phyloP scores from a whole-genome alignment of 2,329 filamentous ascomycete species.

The Beauveria brongniartii region DNA sequence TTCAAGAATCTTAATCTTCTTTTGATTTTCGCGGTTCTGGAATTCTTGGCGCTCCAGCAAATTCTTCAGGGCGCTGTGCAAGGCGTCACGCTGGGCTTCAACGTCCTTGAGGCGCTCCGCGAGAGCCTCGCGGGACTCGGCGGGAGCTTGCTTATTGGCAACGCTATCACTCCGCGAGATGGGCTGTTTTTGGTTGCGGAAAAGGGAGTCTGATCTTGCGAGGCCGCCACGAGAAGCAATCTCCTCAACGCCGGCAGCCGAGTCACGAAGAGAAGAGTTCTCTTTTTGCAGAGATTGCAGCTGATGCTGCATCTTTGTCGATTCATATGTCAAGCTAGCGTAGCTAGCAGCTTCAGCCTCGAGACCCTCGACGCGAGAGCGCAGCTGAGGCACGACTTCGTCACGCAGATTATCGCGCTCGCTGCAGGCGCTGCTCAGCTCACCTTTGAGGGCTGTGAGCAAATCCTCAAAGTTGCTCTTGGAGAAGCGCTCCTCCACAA shows the following conservation, averaged over 20 bases:
- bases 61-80: constrained; percentile 79
- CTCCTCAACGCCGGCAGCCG: constrained; percentile 15
- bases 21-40: constrained; percentile 75
- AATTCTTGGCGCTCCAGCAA: constrained; percentile 78
- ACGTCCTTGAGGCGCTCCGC: constrained; percentile 83
- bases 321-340: constrained; percentile 68
- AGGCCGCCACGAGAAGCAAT: constrained; percentile 36
- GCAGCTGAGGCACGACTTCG: constrained; percentile 73
- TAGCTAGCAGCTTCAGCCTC: constrained; percentile 66
- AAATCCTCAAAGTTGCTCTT: constrained; percentile 95
- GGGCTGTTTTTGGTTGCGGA: constrained; percentile 30
- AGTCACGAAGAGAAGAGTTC: constrained; percentile 50
- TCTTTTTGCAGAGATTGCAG: constrained; percentile 61
- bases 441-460: constrained; percentile 70
- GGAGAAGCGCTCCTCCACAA: constrained; percentile 76
- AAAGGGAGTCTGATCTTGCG: constrained; percentile 58
- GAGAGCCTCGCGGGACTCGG: constrained; percentile 58
- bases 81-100: constrained; percentile 84
- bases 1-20: constrained; percentile 70
- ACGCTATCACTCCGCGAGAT: constrained; percentile 52
- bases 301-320: constrained; percentile 81
- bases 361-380: constrained; percentile 67
- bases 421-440: constrained; percentile 73
- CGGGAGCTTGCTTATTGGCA: constrained; percentile 32
- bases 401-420: constrained; percentile 90